Evolutionary conservation across 2,329 filamentous ascomycete genomes (phyloP).

Genomic region (Boeremia lycopersici): DNA sequence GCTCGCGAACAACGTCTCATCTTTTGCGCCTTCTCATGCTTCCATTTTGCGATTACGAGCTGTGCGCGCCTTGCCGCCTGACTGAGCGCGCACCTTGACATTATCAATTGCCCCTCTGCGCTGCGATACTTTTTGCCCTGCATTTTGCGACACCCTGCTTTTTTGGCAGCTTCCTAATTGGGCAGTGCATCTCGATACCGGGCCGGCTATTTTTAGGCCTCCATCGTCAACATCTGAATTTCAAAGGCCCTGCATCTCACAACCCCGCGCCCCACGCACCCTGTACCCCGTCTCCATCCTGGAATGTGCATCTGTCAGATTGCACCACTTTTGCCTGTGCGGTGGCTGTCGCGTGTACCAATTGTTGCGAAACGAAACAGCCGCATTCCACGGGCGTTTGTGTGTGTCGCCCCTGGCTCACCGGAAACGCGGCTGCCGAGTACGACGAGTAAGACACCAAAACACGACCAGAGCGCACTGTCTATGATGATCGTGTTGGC

Average conservation of each 20-base stretch:
- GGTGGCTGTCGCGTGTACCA: background rate
- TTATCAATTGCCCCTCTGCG: background rate
- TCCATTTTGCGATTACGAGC: conserved; percentile 4
- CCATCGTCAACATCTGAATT: background rate
- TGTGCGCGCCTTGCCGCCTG: background rate
- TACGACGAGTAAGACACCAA: conserved; percentile 8
- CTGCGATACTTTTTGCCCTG: conserved; percentile 5
- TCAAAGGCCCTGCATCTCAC: conserved; percentile 4
- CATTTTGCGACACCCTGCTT: conserved; percentile 1
- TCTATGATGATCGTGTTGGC: conserved; percentile 2
- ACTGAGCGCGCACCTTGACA: background rate
- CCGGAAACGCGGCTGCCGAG: conserved; percentile 12
- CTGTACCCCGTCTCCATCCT: conserved; percentile 3
- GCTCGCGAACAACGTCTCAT: conserved; percentile 9
- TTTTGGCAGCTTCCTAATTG: conserved; percentile 1
- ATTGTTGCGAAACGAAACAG: background rate
- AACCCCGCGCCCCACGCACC: conserved; percentile 13
- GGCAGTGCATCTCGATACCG: background rate
- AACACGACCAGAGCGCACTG: background rate
- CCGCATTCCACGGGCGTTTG: background rate
- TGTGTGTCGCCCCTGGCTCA: conserved; percentile 7
- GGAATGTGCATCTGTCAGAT: conserved; percentile 15
- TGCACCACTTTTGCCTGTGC: conserved; percentile 8
- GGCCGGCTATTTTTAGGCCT: conserved; percentile 7
- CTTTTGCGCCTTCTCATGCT: conserved; percentile 3